Base-by-base conservation (phyloP, 805 yeast species). In the Candida jianshihensis region DNA sequence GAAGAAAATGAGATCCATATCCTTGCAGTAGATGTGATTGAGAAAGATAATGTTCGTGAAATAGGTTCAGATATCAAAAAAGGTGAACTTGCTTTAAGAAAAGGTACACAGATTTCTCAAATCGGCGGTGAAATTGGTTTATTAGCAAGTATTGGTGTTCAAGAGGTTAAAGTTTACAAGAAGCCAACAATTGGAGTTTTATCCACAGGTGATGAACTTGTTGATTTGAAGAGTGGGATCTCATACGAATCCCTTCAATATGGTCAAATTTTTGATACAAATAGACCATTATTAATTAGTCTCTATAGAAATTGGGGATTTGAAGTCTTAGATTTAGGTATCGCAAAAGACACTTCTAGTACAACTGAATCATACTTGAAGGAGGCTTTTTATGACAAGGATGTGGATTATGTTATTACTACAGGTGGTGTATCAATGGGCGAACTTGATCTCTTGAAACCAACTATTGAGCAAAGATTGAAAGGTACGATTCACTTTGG, bases 351-450 rank as follows among this genome's bases (percentile, higher is more conserved):
- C 44, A 52, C 52, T 11, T 45, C 60, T 10, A 46, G 36, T 2
- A 38, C 48, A 0, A 48, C 72, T 5, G 54, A 44, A 15, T 33
- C 36, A 0, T 63, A 64, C 0, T 18, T 48, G 26, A 22, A 26
- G 11, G 28, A 31, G 9, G 46, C 45, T 1, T 51, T 67, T 18
- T 39, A 44, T 5, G 28, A 39, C 2, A 24, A 42, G 5, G 44
- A 47, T 10, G 50, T 66, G 12, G 78, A 73, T 38, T 63, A 63
- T 26, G 43, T 73, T 26, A 57, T 73, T 26, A 71, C 78, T 2
- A 65, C 74, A 1, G 79, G 79, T 2, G 79, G 79, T 18, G 79
- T 73, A 2, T 73, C 79, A 1, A 73, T 73, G 79, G 79, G 79
- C 2, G 79, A 73, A 46, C 41, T 63, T 24, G 79, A 73, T 47